Evolutionary conservation across 352 stramenopile genomes (phyloP).

Genomic region (Phytophthora podocarpi): DNA sequence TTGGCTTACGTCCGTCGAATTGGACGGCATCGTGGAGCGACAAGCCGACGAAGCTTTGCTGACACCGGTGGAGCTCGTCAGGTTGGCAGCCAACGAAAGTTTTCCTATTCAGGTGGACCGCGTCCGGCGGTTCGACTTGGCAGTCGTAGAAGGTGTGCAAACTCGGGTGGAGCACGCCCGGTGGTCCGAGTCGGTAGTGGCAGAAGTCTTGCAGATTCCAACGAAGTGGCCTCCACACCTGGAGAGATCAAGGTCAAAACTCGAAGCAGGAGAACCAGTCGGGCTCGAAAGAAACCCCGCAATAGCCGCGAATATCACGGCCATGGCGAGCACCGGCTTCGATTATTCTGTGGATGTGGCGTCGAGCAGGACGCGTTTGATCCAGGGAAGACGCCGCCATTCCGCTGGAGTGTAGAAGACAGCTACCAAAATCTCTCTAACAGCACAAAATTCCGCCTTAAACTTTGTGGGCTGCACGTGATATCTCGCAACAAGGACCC

Average conservation of each 20-base stretch:
- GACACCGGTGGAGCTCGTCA: constrained; percentile 1
- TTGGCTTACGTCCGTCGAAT: constrained; percentile 34
- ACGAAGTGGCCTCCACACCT: not conserved
- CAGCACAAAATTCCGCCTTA: constrained; percentile 19
- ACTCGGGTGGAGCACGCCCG: constrained; percentile 1
- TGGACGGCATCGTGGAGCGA: constrained; percentile 13
- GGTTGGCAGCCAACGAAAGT: no score
- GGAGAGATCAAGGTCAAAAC: constrained; percentile 12
- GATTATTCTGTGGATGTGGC: constrained; percentile 16
- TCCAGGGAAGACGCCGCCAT: constrained; percentile 13
- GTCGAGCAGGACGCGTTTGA: constrained; percentile 23
- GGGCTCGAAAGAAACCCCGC: constrained; percentile 5
- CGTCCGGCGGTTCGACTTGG: constrained; percentile 3
- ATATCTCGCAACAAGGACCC: constrained; percentile 10
- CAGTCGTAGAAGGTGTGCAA: no score
- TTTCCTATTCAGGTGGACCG: not conserved
- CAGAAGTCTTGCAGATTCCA: constrained; percentile 10
- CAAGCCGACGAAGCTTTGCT: constrained; percentile 16
- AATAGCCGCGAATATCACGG: constrained; percentile 8
- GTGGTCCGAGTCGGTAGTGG: not conserved
- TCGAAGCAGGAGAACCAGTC: constrained; percentile 9
- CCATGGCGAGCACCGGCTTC: constrained; percentile 5
- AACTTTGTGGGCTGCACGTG: constrained; percentile 21
- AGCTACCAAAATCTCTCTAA: constrained; percentile 22
- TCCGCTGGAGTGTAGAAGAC: constrained; percentile 30